Conservation (phyloP, 73 alveolate genomes). For the Paramecium bursaria region DNA sequence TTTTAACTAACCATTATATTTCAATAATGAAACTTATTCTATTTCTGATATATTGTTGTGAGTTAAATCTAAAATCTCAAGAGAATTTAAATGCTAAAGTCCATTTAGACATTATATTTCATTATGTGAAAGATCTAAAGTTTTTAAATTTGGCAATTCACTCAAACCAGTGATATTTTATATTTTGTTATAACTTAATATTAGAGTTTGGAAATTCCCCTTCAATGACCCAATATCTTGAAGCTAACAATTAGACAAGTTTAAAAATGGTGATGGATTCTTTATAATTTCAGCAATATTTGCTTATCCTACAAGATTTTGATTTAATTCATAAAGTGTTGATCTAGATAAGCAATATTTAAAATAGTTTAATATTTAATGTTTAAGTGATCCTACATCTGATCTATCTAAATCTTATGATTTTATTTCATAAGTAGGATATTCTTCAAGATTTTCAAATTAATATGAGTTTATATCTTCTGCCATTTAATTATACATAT, state of each 20-base stretch:
- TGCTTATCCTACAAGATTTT: constrained; percentile 57
- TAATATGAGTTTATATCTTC: constrained; percentile 63
- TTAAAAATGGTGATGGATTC: constrained; percentile 23
- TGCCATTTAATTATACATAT: constrained; percentile 45
- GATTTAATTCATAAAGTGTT: constrained; percentile 65
- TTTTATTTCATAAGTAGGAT: constrained; percentile 67
- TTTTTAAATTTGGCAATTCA: constrained; percentile 80
- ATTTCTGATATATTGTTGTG: constrained; percentile 90
- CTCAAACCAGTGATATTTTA: constrained; percentile 85
- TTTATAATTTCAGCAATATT: constrained; percentile 50
- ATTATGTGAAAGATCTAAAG: constrained; percentile 90
- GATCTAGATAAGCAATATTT: constrained; percentile 71
- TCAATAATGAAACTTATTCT: constrained; percentile 68
- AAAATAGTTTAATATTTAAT: constrained; percentile 70
- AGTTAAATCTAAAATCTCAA: constrained; percentile 86
- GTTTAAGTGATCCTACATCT: constrained; percentile 80
- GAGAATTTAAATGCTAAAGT: constrained; percentile 75
- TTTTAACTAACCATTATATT: constrained; percentile 8
- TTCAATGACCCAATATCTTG: constrained; percentile 18
- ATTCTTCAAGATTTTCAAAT: constrained; percentile 70
- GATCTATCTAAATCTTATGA: constrained; percentile 80
- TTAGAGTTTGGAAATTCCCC: constrained; percentile 73
- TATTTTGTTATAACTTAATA: constrained; percentile 87
- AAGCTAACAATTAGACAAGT: constrained; percentile 22
- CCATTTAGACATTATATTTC: constrained; percentile 88